Conservation (phyloP, 106 monocot species). For the Apostasia ramifera region DNA sequence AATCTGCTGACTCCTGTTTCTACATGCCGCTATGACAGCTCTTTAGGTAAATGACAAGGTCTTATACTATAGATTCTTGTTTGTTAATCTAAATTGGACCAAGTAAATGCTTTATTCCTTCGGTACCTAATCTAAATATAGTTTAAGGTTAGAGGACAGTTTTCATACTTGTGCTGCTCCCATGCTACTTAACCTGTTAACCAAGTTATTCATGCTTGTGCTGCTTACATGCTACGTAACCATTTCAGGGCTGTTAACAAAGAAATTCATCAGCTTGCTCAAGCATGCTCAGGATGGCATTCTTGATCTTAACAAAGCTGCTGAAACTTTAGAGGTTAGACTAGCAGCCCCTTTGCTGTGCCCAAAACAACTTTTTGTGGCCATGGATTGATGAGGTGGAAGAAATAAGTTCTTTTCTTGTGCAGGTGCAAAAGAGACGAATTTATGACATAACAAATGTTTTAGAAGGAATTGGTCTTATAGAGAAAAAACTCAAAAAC, state of each 20-base stretch:
- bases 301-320: constrained; percentile 93
- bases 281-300: constrained; percentile 78
- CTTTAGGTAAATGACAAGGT: constrained; percentile 54
- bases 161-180: no score
- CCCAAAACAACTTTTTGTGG: neutral
- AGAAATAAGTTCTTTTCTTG: neutral
- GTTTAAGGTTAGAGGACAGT: no score
- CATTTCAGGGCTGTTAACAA: constrained; percentile 68
- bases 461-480: constrained; percentile 89
- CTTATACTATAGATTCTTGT: no score
- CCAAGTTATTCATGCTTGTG: neutral
- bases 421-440: constrained; percentile 82
- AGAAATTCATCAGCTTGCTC: constrained; percentile 79
- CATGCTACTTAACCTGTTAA: no score
- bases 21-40: constrained; percentile 80
- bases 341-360: neutral
- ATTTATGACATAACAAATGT: constrained; percentile 98
- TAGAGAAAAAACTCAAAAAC: constrained; percentile 87
- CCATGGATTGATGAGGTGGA: neutral
- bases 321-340: constrained; percentile 74
- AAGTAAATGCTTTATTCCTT: no score
- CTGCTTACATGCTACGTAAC: neutral
- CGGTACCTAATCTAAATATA: no score
- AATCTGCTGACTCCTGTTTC: constrained; percentile 51
- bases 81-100: no score